Conservation (phyloP, 768 basidiomycete genomes). For the Boletus rubescentipes region DNA sequence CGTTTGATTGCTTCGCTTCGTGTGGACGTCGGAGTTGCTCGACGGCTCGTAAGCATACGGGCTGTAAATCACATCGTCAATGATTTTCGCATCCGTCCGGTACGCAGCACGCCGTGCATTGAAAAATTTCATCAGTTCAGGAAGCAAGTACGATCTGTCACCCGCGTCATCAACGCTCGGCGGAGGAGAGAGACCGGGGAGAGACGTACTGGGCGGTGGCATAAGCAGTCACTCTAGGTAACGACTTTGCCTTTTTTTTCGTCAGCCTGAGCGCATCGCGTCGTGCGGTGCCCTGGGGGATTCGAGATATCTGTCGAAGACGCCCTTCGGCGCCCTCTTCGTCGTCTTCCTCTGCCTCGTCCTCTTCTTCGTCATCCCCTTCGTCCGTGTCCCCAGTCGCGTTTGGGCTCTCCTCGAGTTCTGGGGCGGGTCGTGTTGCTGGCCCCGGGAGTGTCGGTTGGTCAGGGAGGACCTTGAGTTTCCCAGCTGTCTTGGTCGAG, state of each 20-base stretch:
- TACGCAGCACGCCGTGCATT: conserved; percentile 80
- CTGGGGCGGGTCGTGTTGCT: conserved; percentile 23
- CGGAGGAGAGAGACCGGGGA: too few species aligned
- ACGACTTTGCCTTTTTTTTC: conserved; percentile 89
- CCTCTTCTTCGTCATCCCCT: conserved; percentile 62
- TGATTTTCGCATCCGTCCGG: conserved; percentile 80
- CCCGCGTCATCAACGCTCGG: neutral
- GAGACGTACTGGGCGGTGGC: conserved; percentile 78
- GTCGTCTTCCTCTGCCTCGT: conserved; percentile 50
- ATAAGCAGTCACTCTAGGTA: conserved; percentile 95
- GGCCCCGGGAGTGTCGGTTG: conserved; percentile 58
- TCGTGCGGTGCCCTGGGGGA: conserved; percentile 91
- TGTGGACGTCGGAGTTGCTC: conserved; percentile 31
- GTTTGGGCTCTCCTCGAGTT: conserved; percentile 44
- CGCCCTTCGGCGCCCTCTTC: conserved; percentile 59
- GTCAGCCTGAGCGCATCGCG: conserved; percentile 87
- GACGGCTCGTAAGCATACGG: conserved; percentile 77
- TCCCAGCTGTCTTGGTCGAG: conserved; percentile 79
- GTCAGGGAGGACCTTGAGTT: conserved; percentile 86
- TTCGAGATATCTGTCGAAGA: conserved; percentile 74
- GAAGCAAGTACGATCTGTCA: conserved; percentile 81
- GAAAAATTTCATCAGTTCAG: conserved; percentile 87
- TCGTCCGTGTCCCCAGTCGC: conserved; percentile 69
- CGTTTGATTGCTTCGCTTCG: conserved; percentile 38
- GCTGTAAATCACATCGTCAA: conserved; percentile 94